Base-by-base conservation (phyloP, 2,329 filamentous ascomycete genomes). In the Colletotrichum lupini region DNA sequence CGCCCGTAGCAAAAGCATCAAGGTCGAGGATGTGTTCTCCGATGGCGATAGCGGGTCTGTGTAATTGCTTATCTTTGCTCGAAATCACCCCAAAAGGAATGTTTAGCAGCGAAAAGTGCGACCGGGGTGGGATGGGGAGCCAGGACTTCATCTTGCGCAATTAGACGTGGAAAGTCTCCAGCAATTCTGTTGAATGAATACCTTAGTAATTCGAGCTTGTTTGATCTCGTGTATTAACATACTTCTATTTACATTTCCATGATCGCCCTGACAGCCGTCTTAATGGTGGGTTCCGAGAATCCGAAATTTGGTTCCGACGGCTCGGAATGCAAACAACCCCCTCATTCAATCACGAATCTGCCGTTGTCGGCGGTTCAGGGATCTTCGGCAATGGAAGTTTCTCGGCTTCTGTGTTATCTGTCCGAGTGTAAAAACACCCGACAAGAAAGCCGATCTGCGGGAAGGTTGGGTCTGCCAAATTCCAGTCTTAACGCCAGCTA, bases 11-110 rank as follows among this genome's bases (percentile, higher is more conserved):
- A 22, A 78, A 75, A 24, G 68, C 67, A 3, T 75, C 56, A 11
- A 95, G 85, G 78, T 95, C 92, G 59, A 95, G 82, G 1, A 90
- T 91, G 80, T 92, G 85, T 24, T 89, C 86, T 57, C 93, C 93
- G 78, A 95, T 91, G 22, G 92, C 92, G 75, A 93, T 85, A 26
- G 92, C 92, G n/a, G 89, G 86, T 30, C 90, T 90, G 8, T 87
- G 91, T 53, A 84, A 84, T 12, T 85, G 79, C 61, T 88, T 85
- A 3, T 84, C 80, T 8, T 85, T 75, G 1, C 91, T 92, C 58
- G 88, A 91, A 79, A 95, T 93, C 82, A 95, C 90, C 74, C 93
- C 93, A 78, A 94, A 94, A 1, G 93, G 93, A 72, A 95, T 91
- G 79, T 95, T 95, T 74, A 90, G 88, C 63, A 94, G 84, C 8